Base-by-base conservation (phyloP, 2,329 filamentous ascomycete genomes). In the Elsinoe fawcettii region DNA sequence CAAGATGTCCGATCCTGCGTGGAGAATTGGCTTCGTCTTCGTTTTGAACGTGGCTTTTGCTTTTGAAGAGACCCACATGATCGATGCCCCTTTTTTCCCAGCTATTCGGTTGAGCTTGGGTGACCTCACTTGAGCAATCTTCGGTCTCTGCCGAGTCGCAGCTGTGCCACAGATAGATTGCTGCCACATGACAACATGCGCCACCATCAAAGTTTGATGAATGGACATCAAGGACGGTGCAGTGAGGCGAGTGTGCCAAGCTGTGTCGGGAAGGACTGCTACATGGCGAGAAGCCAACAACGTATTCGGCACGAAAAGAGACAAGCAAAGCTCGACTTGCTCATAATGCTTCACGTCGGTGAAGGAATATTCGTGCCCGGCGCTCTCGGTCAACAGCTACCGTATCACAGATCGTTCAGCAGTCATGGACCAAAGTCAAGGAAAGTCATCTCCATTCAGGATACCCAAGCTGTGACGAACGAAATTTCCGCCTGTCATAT, bases 41-140 rank as follows among this genome's bases (percentile, higher is more conserved):
- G 44, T 49, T 43, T 43, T 43, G 39, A 43, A 43, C 22, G 39
- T 43, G 23, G 44, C 25, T 51, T 32, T 36, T 36, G 25, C 46
- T 51, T 51, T 51, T 51, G 25, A 20, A 12, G 9, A 22, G 46
- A 32, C 46, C 46, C 46, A 34, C 14, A 18, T 6, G 25, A 18
- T 51, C 23, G 22, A 34, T 51, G 14, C 16, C 41, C 41, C 41
- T 11, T 44, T 43, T 44, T 44, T 44, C 41, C 41, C 41, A 14
- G 41, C 41, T 22, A 2, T 44, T 44, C 18, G 41, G 41, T 44
- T 23, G 18, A 44, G 23, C 41, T 23, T 44, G 12, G 18, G 22
- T 23, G 16, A 20, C 20, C 20, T 46, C 41, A 46, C 18, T 12
- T 25, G 14, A 46, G 18, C 20, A 25, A 46, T 46, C 41, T 46